phyloP scores from a whole-genome alignment of 352 stramenopile species.

The Phytophthora parvispora region DNA sequence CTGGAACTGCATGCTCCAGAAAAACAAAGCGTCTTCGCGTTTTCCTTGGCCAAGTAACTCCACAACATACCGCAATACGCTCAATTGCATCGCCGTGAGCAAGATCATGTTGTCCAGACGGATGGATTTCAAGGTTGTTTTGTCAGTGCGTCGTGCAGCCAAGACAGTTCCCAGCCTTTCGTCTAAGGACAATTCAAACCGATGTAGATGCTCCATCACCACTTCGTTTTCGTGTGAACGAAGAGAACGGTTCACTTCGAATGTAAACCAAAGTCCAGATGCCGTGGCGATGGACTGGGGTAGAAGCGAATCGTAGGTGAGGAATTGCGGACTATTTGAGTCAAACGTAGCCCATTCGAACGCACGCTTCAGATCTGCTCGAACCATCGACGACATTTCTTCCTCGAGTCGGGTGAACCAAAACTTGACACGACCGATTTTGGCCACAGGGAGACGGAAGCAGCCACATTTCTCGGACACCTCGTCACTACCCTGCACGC shows the following conservation, averaged over 20 bases:
- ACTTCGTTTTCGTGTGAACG: not conserved
- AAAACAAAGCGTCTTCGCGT: slow-evolving; percentile 39
- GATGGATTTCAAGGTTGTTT: slow-evolving; percentile 1
- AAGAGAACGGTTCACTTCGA: slow-evolving; percentile 36
- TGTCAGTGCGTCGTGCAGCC: not conserved
- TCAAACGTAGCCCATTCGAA: slow-evolving; percentile 29
- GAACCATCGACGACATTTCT: slow-evolving; percentile 59
- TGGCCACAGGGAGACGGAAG: slow-evolving; percentile 58
- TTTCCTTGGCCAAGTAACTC: slow-evolving; percentile 16
- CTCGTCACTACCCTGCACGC: not conserved
- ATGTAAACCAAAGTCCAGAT: slow-evolving; percentile 39
- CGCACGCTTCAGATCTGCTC: slow-evolving; percentile 41
- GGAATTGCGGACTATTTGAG: not conserved
- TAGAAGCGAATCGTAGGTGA: slow-evolving; percentile 19
- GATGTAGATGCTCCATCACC: not conserved
- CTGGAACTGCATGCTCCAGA: slow-evolving; percentile 59
- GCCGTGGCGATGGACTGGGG: slow-evolving; percentile 43
- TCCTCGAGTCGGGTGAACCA: slow-evolving; percentile 74
- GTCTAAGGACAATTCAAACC: not conserved
- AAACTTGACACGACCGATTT: slow-evolving; percentile 75
- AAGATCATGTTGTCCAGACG: slow-evolving; percentile 47
- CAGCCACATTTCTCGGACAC: not conserved
- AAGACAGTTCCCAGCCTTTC: slow-evolving; percentile 3
- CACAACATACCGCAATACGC: slow-evolving; percentile 18
- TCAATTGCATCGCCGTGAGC: slow-evolving; percentile 29